Evolutionary conservation across 495 filamentous ascomycete species (phyloP), one percentile per base, ranked within the genome.

Genomic region (Tuber umbilicatum): DNA sequence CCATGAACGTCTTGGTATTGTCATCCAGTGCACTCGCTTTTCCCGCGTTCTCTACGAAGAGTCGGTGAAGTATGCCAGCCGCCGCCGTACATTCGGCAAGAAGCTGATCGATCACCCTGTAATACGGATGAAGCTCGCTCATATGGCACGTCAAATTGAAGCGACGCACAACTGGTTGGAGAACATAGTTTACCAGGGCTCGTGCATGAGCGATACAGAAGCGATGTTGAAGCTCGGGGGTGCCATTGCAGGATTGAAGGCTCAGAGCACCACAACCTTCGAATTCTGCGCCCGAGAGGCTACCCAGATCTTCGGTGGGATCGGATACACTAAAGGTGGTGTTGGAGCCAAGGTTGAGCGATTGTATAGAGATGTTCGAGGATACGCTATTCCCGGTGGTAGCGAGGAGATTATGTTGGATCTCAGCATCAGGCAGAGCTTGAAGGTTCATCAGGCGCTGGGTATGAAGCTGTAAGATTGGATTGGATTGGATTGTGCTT

Each of bases 381-480:
- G 95, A 38, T 99, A 99, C 83, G 94, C 95, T 70, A 99, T 99
- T 78, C 95, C 95, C 6, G 95, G 95, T 83, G 95, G 95, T 45
- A 92, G 89, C 82, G 95, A 99, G 86, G 95, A 99, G 88, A 99
- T 99, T 75, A 99, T 99, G 95, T 85, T 97, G 77, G 95, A 99
- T 86, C 84, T 99, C 80, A 97, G 93, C 84, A 97, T 99, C 84
- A 87, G 95, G 76, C 95, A 99, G 86, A 91, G 91, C 80, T 83
- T 97, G 87, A 89, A 89, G 84, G 95, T 99, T 45, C 92, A 94
- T 76, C 90, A 97, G 87, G 91, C 90, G 80, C 85, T 97, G 83
- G 95, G 95, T 5, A 97, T 99, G 94, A 99, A 97, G 87, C 83
- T 99, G 80, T 99, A 90, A 84, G 37, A 35, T 37, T 21, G 70